Conservation (phyloP, 495 filamentous ascomycete species). For the Glonium stellatum region DNA sequence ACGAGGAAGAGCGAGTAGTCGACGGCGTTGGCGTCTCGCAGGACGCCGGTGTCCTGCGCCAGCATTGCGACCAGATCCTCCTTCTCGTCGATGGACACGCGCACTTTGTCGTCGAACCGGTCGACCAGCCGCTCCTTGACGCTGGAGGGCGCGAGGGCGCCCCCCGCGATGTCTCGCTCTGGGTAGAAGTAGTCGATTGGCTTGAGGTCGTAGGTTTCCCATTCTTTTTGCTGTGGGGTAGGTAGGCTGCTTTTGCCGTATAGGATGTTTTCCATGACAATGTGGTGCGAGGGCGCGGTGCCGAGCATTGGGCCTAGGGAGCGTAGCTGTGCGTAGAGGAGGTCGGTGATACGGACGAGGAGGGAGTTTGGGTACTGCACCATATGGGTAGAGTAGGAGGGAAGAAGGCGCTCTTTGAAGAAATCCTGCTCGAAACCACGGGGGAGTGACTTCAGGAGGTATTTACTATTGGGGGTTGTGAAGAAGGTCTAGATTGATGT, state of each 20-base stretch:
- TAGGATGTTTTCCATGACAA: conserved; percentile 67
- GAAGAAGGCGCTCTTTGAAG: conserved; percentile 56
- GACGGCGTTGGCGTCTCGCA: conserved; percentile 53
- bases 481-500: conserved; percentile 53
- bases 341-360: conserved; percentile 62
- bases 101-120: conserved; percentile 58
- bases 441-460: conserved; percentile 60
- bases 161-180: conserved; percentile 58
- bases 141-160: conserved; percentile 49
- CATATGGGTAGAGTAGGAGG: conserved; percentile 57
- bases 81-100: conserved; percentile 45
- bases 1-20: conserved; percentile 67
- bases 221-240: conserved; percentile 30
- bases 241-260: conserved; percentile 46
- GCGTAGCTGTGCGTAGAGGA: conserved; percentile 47
- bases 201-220: conserved; percentile 67
- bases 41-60: conserved; percentile 52
- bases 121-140: conserved; percentile 55
- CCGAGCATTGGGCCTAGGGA: conserved; percentile 51
- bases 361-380: conserved; percentile 47
- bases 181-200: conserved; percentile 66
- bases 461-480: conserved; percentile 51
- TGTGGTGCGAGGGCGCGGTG: conserved; percentile 55
- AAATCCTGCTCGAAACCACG: conserved; percentile 61
- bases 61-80: conserved; percentile 45